Evolutionary conservation across 306 rosid genomes (phyloP).

Genomic region (Trifolium subterraneum): DNA sequence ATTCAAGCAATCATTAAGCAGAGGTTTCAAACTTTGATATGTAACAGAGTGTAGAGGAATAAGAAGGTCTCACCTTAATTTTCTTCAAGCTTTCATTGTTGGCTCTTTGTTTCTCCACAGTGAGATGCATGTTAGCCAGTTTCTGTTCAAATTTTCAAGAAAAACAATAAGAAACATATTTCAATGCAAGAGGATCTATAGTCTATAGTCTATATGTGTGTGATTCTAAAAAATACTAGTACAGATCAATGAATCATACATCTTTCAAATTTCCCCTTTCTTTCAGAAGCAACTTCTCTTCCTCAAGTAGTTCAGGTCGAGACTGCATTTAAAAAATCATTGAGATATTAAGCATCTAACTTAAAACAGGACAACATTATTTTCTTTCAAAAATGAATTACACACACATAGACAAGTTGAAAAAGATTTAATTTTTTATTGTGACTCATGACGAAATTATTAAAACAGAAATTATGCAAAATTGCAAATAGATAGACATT

Average conservation of each 20-base stretch:
- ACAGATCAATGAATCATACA: conserved; percentile 49
- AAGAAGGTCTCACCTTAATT: conserved; percentile 59
- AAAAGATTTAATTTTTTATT: background rate
- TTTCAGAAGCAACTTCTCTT: conserved; percentile 59
- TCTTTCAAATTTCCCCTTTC: conserved; percentile 62
- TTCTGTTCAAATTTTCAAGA: conserved; percentile 55
- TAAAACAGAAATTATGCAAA: background rate
- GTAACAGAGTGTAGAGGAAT: background rate
- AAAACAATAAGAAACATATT: conserved; percentile 17
- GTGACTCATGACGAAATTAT: conserved; percentile 4
- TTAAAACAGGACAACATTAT: conserved; percentile 3
- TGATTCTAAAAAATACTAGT: background rate
- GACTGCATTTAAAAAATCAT: conserved; percentile 56
- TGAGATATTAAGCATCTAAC: conserved; percentile 9
- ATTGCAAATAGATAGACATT: background rate
- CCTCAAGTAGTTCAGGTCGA: conserved; percentile 69
- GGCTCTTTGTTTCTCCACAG: conserved; percentile 60
- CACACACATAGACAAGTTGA: background rate
- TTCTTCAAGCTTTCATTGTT: conserved; percentile 47
- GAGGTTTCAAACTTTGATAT: background rate
- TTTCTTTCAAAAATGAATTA: background rate
- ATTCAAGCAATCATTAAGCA: background rate
- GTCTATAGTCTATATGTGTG: no score
- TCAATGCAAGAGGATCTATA: background rate
- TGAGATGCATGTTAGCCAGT: conserved; percentile 53